Evolutionary conservation across 768 basidiomycete species (phyloP), one percentile per base, ranked within the genome.

Genomic region (Hypsizygus marmoreus): DNA sequence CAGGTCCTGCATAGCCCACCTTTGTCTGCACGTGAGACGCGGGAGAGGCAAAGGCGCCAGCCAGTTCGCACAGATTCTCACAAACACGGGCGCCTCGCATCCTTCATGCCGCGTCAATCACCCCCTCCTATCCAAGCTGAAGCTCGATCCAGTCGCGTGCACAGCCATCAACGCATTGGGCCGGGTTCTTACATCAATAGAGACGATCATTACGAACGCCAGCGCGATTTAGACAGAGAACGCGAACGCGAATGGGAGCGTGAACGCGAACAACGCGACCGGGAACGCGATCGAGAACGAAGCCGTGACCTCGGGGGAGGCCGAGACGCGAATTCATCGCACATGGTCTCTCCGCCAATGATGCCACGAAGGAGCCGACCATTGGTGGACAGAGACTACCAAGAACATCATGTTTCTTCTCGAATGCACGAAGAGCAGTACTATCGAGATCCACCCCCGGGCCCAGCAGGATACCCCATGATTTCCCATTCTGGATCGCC

Each of bases 111-210:
- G 44, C 69, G 68, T 42, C 53, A 61, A 34, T 69, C 72, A 10
- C 71, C 74, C 14, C 69, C 64, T 7, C 62, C 66, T 58, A 14
- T 60, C 71, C 67, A 4, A 62, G 70, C 38, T 46, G 63, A 11
- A 68, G 73, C 23, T 63, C 67, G 49, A n/a, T 60, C 69, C 43
- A 50, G 66, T 49, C 75, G 76, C 56, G 62, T 74, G 36, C 87
- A 87, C 61, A 73, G 72, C 49, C 85, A 87, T 64, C 85, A 86
- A 62, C 81, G 83, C 43, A 58, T 83, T 55, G 84, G 83, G 6
- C 82, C 84, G 30, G 82, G 74, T 3, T 71, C 80, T 19, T 80
- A 75, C 54, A 71, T 84, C 36, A 77, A 74, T 57, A 67, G 77
- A 46, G 74, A 80, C 17, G 77, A 81, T 23, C 69, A 77, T 45